Evolutionary conservation across 1,139 yeast genomes (phyloP).

Genomic region (Geotrichum armillariae): DNA sequence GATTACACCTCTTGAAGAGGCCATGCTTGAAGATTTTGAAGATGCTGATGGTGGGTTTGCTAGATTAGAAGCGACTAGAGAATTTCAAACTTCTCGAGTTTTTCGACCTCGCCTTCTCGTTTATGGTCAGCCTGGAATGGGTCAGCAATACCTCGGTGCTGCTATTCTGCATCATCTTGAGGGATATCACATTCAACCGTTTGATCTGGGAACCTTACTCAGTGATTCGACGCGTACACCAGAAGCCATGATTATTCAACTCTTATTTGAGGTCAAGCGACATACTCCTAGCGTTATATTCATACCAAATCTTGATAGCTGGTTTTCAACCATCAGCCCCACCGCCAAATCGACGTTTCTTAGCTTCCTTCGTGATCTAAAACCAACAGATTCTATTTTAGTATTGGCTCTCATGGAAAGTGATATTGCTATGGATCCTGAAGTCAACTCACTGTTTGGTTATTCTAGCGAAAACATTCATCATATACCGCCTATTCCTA

Average conservation of each 20-base stretch:
- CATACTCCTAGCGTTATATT: conserved; percentile 86
- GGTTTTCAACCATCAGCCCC: conserved; percentile 68
- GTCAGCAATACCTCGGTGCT: conserved; percentile 82
- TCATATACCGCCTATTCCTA: conserved; percentile 47
- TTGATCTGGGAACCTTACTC: conserved; percentile 76
- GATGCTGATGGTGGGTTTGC: conserved; percentile 66
- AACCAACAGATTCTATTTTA: conserved; percentile 71
- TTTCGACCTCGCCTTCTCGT: conserved; percentile 81
- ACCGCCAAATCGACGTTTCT: conserved; percentile 72
- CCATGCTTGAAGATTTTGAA: conserved; percentile 61
- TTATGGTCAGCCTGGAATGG: conserved; percentile 77
- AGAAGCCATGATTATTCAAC: conserved; percentile 81
- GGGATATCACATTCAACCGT: conserved; percentile 84
- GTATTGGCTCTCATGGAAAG: conserved; percentile 65
- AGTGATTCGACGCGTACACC: conserved; percentile 82
- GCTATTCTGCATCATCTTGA: conserved; percentile 83
- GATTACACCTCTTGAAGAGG: conserved; percentile 65
- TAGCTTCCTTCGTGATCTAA: conserved; percentile 65
- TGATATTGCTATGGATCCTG: conserved; percentile 41
- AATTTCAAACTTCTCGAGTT: conserved; percentile 58
- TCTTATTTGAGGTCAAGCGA: conserved; percentile 84
- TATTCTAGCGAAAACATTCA: conserved; percentile 50
- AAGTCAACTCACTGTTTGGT: conserved; percentile 53
- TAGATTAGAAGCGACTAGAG: conserved; percentile 61
- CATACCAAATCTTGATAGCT: conserved; percentile 80